phyloP scores from a whole-genome alignment of 257 asterid species.

The Nicotiana knightiana region DNA sequence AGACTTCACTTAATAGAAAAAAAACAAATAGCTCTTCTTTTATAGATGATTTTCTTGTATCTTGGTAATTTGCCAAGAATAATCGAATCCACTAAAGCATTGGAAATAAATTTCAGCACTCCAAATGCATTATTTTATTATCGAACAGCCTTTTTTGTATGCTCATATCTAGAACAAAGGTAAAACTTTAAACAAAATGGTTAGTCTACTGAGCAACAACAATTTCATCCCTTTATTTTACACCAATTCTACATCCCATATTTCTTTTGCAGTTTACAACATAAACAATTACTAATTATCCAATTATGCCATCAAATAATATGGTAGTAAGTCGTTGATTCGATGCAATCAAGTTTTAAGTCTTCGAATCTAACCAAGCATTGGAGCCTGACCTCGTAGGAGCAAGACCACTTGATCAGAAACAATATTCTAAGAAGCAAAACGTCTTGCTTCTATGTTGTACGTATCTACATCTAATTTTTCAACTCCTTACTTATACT shows the following conservation, averaged over 20 bases:
- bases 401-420: not conserved
- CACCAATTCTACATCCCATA: not conserved
- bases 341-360: not conserved
- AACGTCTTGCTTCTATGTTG: not conserved
- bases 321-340: not conserved
- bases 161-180: not conserved
- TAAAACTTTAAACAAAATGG: not conserved
- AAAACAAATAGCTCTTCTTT: no score
- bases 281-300: no score
- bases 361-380: not conserved
- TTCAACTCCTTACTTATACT: no score
- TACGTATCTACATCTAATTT: no score
- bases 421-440: not conserved
- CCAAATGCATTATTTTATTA: no score
- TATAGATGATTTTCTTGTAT: no score
- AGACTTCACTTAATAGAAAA: no score
- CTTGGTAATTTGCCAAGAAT: no score
- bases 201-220: not conserved
- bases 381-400: not conserved
- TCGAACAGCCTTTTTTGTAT: no score
- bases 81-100: no score
- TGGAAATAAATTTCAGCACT: no score
- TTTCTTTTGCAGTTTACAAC: not conserved
- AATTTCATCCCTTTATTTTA: not conserved
- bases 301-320: not conserved